A percentile compares a stretch with the other conserved stretches of the same genome.
These are phyloP conservation scores for Cladosporium sp. DNA, from an alignment of 2,329 filamentous ascomycete species.

Conservation along the genomic window DNA sequence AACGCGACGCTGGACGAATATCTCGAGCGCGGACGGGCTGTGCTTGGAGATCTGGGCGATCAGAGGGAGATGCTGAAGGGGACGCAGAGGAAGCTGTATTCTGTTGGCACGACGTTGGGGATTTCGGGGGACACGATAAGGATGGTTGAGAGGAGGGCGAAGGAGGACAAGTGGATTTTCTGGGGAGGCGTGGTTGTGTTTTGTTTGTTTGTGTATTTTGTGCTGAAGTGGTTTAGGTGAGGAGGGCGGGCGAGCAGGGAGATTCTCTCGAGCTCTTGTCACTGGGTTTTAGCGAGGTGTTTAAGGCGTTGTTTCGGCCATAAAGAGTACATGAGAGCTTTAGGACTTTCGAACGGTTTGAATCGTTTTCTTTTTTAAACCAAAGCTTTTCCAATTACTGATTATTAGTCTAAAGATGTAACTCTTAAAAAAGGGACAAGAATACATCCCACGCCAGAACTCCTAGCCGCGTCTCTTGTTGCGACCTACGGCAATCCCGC, in stretches of 20 bases:
- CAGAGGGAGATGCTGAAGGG: constrained; percentile 94
- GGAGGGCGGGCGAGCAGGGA: background rate
- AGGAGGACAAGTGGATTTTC: constrained; percentile 98
- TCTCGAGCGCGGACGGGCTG: constrained; percentile 82
- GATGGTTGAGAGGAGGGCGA: constrained; percentile 88
- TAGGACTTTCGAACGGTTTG: background rate
- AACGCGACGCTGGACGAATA: constrained; percentile 90
- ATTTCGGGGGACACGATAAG: constrained; percentile 94
- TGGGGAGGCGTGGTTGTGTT: constrained; percentile 81
- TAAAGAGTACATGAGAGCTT: background rate
- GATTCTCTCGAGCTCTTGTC: background rate
- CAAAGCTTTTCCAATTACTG: background rate
- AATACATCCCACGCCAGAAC: background rate
- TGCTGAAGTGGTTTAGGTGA: constrained; percentile 77
- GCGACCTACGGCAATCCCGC: background rate
- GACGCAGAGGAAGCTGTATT: constrained; percentile 86
- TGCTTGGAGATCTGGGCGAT: constrained; percentile 80
- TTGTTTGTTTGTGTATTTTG: constrained; percentile 86
- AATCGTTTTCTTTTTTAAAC: background rate
- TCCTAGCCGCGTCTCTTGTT: background rate
- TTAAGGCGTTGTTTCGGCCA: background rate
- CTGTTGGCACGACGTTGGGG: constrained; percentile 87
- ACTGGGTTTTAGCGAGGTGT: constrained; percentile 11
- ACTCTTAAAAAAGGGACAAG: background rate
- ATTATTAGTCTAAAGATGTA: background rate